phyloP scores from a whole-genome alignment of 2,329 filamentous ascomycete species.

The Trichoderma guizhouense region DNA sequence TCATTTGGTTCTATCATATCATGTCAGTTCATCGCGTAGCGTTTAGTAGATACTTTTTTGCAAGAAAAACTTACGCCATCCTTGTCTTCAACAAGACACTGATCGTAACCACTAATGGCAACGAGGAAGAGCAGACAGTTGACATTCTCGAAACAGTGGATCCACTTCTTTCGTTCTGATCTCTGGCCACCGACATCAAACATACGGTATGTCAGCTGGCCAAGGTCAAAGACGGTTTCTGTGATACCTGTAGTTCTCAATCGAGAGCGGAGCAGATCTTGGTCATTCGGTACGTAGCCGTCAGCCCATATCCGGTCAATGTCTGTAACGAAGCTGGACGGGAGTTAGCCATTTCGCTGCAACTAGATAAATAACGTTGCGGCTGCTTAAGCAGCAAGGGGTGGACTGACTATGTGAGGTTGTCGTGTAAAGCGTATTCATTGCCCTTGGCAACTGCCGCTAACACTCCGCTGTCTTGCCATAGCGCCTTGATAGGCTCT shows the following conservation, averaged over 20 bases:
- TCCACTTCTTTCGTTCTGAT: slow-evolving; percentile 98
- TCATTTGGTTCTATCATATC: slow-evolving; percentile 73
- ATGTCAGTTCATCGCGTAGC: slow-evolving; percentile 19
- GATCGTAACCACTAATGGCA: slow-evolving; percentile 95
- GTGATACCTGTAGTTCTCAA: slow-evolving; percentile 98
- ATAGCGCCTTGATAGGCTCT: slow-evolving; percentile 81
- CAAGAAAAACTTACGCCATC: slow-evolving; percentile 54
- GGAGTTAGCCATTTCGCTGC: slow-evolving; percentile 21
- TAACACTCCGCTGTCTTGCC: slow-evolving; percentile 90
- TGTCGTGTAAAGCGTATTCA: slow-evolving; percentile 95
- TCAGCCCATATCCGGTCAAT: slow-evolving; percentile 77
- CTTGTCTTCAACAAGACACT: slow-evolving; percentile 93
- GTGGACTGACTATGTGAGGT: slow-evolving; percentile 76
- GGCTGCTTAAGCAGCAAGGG: neutral
- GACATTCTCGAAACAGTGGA: slow-evolving; percentile 97
- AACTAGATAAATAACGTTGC: neutral
- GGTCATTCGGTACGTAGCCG: slow-evolving; percentile 92
- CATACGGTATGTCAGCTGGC: slow-evolving; percentile 93
- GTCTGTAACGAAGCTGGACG: slow-evolving; percentile 72
- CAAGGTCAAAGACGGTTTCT: slow-evolving; percentile 90
- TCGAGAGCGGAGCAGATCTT: slow-evolving; percentile 91
- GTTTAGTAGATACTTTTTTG: neutral
- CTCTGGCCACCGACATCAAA: slow-evolving; percentile 95
- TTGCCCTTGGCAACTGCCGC: slow-evolving; percentile 92
- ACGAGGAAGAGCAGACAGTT: slow-evolving; percentile 93